These are phyloP conservation scores for Avicennia marina DNA, from an alignment of 257 asterid genomes.

Conservation along the genomic window DNA sequence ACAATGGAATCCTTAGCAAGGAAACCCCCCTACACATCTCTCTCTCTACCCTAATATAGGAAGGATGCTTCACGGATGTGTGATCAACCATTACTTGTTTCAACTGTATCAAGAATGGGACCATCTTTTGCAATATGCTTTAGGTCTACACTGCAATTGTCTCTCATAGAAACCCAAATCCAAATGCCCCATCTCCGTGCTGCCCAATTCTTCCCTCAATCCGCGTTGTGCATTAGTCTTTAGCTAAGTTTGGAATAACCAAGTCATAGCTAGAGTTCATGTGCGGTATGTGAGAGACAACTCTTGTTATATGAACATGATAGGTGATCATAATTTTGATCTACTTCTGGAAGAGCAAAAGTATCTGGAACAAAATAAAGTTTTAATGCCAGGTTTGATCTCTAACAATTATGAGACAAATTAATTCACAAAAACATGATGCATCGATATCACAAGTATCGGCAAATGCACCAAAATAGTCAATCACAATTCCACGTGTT, in stretches of 20 bases:
- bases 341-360: slow-evolving; percentile 39
- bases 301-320: slow-evolving; percentile 26
- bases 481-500: background rate
- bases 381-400: too few species aligned
- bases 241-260: slow-evolving; percentile 62
- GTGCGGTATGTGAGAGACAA: slow-evolving; percentile 51
- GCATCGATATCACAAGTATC: too few species aligned
- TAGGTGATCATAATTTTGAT: slow-evolving; percentile 22
- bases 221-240: slow-evolving; percentile 37
- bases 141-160: slow-evolving; percentile 53
- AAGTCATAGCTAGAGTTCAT: slow-evolving; percentile 72
- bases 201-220: slow-evolving; percentile 83
- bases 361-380: too few species aligned
- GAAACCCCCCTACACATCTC: too few species aligned
- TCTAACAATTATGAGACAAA: too few species aligned
- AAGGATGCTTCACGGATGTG: too few species aligned
- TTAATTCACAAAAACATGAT: too few species aligned
- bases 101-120: slow-evolving; percentile 41
- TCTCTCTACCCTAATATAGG: too few species aligned
- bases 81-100: too few species aligned
- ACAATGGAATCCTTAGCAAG: too few species aligned
- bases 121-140: slow-evolving; percentile 58
- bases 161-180: slow-evolving; percentile 80
- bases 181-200: slow-evolving; percentile 65
- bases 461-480: too few species aligned